Evolutionary conservation across 208 protist genomes (phyloP), one percentile per base, ranked within the genome.

Genomic region (Leishmania gerbilli): DNA sequence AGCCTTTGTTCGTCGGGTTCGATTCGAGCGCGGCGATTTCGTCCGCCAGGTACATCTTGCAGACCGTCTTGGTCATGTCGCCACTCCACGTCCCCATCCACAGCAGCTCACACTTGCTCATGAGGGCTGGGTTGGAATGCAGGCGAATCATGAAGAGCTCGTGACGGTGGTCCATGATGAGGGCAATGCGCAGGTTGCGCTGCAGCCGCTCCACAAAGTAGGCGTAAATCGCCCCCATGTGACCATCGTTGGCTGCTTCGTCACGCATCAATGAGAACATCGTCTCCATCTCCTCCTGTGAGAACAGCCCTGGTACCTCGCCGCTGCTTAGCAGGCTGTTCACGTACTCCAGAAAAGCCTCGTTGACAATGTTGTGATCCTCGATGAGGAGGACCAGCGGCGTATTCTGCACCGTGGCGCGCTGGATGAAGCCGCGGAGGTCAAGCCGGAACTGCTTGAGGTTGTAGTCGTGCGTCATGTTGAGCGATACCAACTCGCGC

Each of bases 301-400:
- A 90, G 88, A 99, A 99, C 19, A 99, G 89, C 31, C 97, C 97
- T 8, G 99, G 95, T 31, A 99, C 92, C 80, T 99, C 95, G 60
- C 97, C 97, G 82, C 93, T 95, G 82, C 94, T 96, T 53, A 99
- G 87, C 51, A 98, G 85, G 64, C 95, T 94, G 87, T 99, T 99
- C 78, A 99, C 91, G 80, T 98, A 95, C 90, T 99, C 98, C 27
- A 99, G 86, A 90, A 99, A 99, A 17, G 88, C 77, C 81, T 99
- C 99, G 37, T 99, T 81, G 53, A 99, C 98, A 72, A 99, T 95
- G 86, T 99, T 97, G 83, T 98, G 95, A 78, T 99, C 98, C 79
- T 99, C 98, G 71, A 99, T 97, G 37, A 99, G 90, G 5, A 99
- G 86, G 72, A 99, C 97, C n/a, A 96, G 90, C 40, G 99, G 91